Conservation (phyloP, 139 green algal genomes). For the Pseudopediastrum boryanum region DNA sequence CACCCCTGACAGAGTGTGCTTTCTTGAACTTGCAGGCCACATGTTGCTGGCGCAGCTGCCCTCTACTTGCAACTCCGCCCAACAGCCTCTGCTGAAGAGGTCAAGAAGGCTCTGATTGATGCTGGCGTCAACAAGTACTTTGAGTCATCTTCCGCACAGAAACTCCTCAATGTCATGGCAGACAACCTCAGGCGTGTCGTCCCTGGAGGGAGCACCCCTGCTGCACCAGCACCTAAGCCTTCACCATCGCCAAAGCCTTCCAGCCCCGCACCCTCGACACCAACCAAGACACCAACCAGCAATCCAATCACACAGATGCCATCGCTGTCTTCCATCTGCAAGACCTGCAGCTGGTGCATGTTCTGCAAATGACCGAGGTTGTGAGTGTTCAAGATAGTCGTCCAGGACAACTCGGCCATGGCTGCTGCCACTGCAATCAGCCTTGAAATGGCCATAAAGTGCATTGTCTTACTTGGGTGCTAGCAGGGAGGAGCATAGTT, state of each 20-base stretch:
- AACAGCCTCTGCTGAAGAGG: constrained; percentile 8
- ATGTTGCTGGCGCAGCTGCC: constrained; percentile 64
- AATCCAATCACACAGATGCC: not conserved
- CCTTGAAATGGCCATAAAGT: too few relatives aligned
- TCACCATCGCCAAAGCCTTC: not conserved
- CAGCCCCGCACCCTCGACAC: not conserved
- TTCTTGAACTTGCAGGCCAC: constrained; percentile 49
- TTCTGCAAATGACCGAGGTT: constrained; percentile 32
- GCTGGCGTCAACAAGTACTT: constrained; percentile 35
- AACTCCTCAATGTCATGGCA: constrained; percentile 38
- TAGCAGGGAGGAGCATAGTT: too few relatives aligned
- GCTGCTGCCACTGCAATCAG: too few relatives aligned
- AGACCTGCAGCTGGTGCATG: constrained; percentile 39
- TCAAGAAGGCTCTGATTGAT: constrained; percentile 25
- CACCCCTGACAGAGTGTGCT: not conserved
- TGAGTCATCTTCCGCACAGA: constrained; percentile 35
- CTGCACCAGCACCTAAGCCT: constrained; percentile 15
- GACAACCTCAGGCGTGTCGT: constrained; percentile 15
- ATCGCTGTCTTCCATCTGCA: constrained; percentile 4
- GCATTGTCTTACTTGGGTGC: too few relatives aligned
- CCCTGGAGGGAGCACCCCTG: constrained; percentile 32
- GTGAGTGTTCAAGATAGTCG: too few relatives aligned
- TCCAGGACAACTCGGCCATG: too few relatives aligned
- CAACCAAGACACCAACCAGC: constrained; percentile 3
- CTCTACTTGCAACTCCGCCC: constrained; percentile 60